Base-by-base conservation (phyloP, 176 grass and related monocot genomes). In the Raddia guianensis region DNA sequence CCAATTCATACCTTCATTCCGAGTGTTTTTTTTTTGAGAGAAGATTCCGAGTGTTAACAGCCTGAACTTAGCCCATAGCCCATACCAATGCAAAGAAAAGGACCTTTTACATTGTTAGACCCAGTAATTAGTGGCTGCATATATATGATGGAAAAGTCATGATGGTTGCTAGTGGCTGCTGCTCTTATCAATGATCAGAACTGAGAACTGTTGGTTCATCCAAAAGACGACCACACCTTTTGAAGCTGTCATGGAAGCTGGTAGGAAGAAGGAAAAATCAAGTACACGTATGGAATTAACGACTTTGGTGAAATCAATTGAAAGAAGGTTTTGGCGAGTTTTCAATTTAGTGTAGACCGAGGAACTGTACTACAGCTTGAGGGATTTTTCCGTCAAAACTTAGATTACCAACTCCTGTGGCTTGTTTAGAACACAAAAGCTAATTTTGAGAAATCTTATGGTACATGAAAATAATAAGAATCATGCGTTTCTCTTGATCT, bases 281-380 rank as follows among this genome's bases (percentile, higher is more conserved):
- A 12, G 13, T 33, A 9, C 68, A 70, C 6, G 48, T 72, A 21
- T 52, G 6, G 69, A 34, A 52, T 18, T 51, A 52, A 16, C 35
- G 35, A 12, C 53, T 58, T 44, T 45, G 18, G 72, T 58, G 72
- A 51, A 34, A 51, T 71, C 68, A 11, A 71, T 51, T 71, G 20
- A 71, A 33, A 50, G 14, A 15, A 8, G 20, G 7, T 46, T 33
- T 45, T 45, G 35, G 53, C 44, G 53, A 74, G 35, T 14, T 19
- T 42, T 9, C 8, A 5, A 51, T 72, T 33, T 5, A 16, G 21
- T 9, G 12, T 50, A 52, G 69, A 72, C 69, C 47, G 7, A 34
- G 21, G 18, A 37, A 0, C 50, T 71, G 27, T 27, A 27, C 27
- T 27, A 27, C 19, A 71, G 33, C 19, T 5, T 8, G 27, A 27